Evolutionary conservation across 371 early-diverging fungal genomes (phyloP), one percentile per base, ranked within the genome.

Genomic region (Lichtheimia corymbifera): DNA sequence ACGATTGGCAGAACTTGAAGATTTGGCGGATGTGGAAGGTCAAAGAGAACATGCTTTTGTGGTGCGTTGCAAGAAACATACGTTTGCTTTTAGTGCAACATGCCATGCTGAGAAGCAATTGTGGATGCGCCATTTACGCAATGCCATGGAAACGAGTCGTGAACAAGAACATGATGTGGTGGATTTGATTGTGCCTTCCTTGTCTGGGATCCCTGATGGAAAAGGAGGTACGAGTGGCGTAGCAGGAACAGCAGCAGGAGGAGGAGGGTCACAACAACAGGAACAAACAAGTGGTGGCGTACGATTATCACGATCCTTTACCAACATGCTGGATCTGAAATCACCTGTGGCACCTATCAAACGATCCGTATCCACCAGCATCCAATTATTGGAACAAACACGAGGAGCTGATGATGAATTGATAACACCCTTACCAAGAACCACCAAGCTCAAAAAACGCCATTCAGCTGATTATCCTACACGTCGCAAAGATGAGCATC

Each of bases 41-140:
- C 18, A 45, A 53, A 53, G 65, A 28, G 68, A 74, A 47, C 55
- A 73, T 58, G 50, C 73, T 9, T 80, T 76, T 66, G 55, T 76
- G 25, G 56, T 80, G 14, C 59, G 71, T 13, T 77, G 70, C 55
- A 77, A 73, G 43, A 77, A 73, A 12, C 76, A 81, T 66, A 64
- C 67, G 3, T 81, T 81, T 62, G 66, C 70, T 47, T 78, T 81
- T 24, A 74, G 61, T 35, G 76, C 81, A 2, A 78, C 69, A 18
- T 81, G 76, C 55, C 44, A 55, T n/a, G 78, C 74, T 42, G 81
- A 81, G 57, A 77, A 77, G 20, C 67, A 73, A 44, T 12, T 77
- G 12, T 81, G 81, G 81, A 41, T 70, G 0, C 69, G 69, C 13
- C 66, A 66, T 58, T 41, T 80, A 7, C 62, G 63, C 17, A 59